Evolutionary conservation across 139 green algal species (phyloP), one percentile per base, ranked within the genome.

Genomic region (Yamagishiella unicocca): DNA sequence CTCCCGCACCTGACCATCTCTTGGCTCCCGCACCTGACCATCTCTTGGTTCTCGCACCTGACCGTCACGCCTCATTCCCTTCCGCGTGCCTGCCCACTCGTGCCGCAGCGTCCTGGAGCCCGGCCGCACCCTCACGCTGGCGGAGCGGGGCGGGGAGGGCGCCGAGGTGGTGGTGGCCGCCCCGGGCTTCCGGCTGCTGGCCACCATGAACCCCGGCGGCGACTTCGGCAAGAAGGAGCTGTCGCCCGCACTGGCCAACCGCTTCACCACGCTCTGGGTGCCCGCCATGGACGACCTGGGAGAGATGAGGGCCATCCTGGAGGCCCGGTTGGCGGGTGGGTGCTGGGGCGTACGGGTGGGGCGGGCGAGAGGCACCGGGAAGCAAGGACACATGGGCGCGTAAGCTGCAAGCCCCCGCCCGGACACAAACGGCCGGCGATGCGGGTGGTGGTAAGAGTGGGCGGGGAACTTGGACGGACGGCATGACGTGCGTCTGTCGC

Each of bases 191-290:
- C 91, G 93, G 22, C 53, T 99, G 37, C 80, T 99, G 24, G 97
- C 95, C 50, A 99, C 98, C 70, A 99, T 99, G 98, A 99, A 99
- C 91, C 98, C 98, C 12, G 97, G 97, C 14, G 96, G 96, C 2
- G 95, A 98, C 89, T 99, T 97, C 83, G 97, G 97, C 79, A 99
- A 99, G 94, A 98, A 98, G 88, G 98, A 99, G 95, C 95, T 99
- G 45, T 98, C 95, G 14, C 98, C 98, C 5, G 98, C 98, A 17
- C 94, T 99, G 19, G 91, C 91, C 83, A 99, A 99, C 92, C 94
- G 73, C 61, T 93, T 93, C 77, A 93, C 90, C 61, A 89, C 80
- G 2, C 61, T 98, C 62, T 98, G 96, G 96, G 96, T 98, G 67
- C 96, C 96, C 0, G 80, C 93, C 31, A 91, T 97, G 35, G 87